Evolutionary conservation across 2,329 filamentous ascomycete genomes (phyloP).

Genomic region (Colletotrichum truncatum): DNA sequence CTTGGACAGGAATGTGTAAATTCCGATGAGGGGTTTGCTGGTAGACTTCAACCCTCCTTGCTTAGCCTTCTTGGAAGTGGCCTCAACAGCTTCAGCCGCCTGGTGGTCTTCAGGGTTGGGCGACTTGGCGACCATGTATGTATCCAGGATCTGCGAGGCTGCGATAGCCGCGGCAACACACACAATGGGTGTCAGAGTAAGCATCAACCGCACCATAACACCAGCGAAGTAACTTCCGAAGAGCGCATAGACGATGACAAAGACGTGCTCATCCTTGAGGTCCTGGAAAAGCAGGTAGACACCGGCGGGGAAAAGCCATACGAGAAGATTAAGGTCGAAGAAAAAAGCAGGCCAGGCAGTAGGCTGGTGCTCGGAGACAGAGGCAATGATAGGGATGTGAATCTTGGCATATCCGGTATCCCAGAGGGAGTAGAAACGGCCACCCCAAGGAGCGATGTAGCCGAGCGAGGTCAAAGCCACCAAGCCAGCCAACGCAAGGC

Average conservation of each 20-base stretch:
- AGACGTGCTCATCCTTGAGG: slow-evolving; percentile 95
- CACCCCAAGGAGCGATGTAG: slow-evolving; percentile 96
- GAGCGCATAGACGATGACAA: slow-evolving; percentile 96
- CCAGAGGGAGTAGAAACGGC: slow-evolving; percentile 99
- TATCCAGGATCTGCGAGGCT: slow-evolving; percentile 87
- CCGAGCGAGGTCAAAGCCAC: slow-evolving; percentile 88
- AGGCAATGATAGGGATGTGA: slow-evolving; percentile 98
- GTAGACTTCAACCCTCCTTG: slow-evolving; percentile 73
- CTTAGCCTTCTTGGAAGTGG: slow-evolving; percentile 66
- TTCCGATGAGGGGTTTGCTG: slow-evolving; percentile 79
- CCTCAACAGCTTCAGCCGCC: slow-evolving; percentile 55
- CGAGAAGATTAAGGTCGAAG: slow-evolving; percentile 97
- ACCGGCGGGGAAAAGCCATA: slow-evolving; percentile 98
- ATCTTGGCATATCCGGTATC: slow-evolving; percentile 99
- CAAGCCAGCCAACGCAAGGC: slow-evolving; percentile 77
- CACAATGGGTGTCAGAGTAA: slow-evolving; percentile 94
- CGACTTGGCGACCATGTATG: slow-evolving; percentile 71
- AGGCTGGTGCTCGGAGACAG: slow-evolving; percentile 99
- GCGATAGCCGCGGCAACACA: slow-evolving; percentile 94
- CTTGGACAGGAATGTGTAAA: slow-evolving; percentile 86
- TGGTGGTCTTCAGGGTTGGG: slow-evolving; percentile 57
- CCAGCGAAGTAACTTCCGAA: slow-evolving; percentile 98
- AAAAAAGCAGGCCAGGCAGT: slow-evolving; percentile 99
- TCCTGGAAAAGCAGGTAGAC: slow-evolving; percentile 98
- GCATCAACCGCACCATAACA: slow-evolving; percentile 99